Evolutionary conservation across 257 asterid species (phyloP).

Genomic region (Solanum ossicruentum): DNA sequence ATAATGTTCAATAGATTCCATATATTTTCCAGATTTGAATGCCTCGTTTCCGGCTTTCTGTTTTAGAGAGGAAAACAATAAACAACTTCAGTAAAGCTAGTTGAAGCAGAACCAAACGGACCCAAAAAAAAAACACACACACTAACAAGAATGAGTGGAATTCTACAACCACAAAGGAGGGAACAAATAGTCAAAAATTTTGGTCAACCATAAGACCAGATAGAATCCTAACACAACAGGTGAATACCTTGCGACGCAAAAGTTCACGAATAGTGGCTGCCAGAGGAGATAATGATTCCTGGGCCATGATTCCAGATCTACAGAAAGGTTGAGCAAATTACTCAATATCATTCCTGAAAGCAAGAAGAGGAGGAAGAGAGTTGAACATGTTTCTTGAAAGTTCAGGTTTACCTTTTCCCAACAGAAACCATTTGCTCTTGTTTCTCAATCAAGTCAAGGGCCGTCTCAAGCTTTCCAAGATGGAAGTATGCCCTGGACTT

Average conservation of each 20-base stretch:
- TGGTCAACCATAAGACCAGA: background rate
- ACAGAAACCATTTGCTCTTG: constrained; percentile 29
- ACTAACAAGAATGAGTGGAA: background rate
- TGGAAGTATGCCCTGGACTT: constrained; percentile 59
- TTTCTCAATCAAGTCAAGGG: constrained; percentile 73
- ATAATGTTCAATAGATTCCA: constrained; percentile 83
- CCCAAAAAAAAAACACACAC: background rate
- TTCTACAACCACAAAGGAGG: background rate
- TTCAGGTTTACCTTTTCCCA: constrained; percentile 31
- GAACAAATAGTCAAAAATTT: background rate
- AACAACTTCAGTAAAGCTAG: background rate
- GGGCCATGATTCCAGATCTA: constrained; percentile 28
- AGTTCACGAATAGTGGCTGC: constrained; percentile 71
- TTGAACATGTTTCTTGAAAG: background rate
- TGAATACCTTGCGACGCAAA: constrained; percentile 46
- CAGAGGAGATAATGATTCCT: constrained; percentile 32
- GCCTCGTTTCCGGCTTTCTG: constrained; percentile 95
- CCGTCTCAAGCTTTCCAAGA: constrained; percentile 70
- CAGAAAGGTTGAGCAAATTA: constrained; percentile 12
- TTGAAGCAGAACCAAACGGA: background rate
- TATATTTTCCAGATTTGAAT: constrained; percentile 52
- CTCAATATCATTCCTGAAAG: constrained; percentile 1
- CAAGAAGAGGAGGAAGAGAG: background rate
- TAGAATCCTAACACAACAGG: background rate
- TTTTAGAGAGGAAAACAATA: background rate